Evolutionary conservation across 2,329 filamentous ascomycete species (phyloP).

Genomic region (Seiridium unicorne): DNA sequence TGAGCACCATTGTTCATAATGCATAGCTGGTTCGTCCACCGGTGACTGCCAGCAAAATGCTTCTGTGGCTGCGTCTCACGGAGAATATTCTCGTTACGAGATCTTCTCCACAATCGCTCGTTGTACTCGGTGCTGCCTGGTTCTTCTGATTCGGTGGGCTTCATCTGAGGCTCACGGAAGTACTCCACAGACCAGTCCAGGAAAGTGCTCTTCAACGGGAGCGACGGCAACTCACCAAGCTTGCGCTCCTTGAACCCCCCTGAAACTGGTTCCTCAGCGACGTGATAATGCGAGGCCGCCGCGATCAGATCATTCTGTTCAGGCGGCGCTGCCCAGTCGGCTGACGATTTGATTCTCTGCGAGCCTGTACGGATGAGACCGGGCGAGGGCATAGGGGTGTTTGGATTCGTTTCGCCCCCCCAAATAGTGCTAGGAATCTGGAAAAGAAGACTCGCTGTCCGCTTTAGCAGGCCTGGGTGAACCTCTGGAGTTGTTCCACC

Average conservation of each 20-base stretch:
- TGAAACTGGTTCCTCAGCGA: conserved; percentile 76
- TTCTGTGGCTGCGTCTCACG: conserved; percentile 92
- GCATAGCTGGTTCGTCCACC: conserved; percentile 77
- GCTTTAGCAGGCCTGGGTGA: conserved; percentile 58
- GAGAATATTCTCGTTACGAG: conserved; percentile 90
- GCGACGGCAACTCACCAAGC: conserved; percentile 53
- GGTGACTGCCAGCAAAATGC: conserved; percentile 77
- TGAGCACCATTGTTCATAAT: conserved; percentile 89
- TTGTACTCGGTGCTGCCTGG: conserved; percentile 97
- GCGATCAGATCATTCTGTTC: conserved; percentile 71
- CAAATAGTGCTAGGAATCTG: conserved; percentile 47
- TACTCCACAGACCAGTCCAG: conserved; percentile 97
- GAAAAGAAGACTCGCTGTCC: conserved; percentile 64
- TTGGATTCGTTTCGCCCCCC: conserved; percentile 39
- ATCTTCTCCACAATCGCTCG: conserved; percentile 85
- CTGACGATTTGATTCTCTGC: conserved; percentile 37
- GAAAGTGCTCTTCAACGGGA: conserved; percentile 82
- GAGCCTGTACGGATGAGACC: conserved; percentile 35
- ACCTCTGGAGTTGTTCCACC: conserved; percentile 41
- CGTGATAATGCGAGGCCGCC: conserved; percentile 69
- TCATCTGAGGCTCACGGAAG: conserved; percentile 98
- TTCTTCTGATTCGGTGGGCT: conserved; percentile 90
- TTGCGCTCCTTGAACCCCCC: conserved; percentile 68
- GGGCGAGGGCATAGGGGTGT: conserved; percentile 25
- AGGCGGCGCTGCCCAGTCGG: conserved; percentile 55